Base-by-base conservation (phyloP, 768 basidiomycete genomes). In the Mycena chlorophos region DNA sequence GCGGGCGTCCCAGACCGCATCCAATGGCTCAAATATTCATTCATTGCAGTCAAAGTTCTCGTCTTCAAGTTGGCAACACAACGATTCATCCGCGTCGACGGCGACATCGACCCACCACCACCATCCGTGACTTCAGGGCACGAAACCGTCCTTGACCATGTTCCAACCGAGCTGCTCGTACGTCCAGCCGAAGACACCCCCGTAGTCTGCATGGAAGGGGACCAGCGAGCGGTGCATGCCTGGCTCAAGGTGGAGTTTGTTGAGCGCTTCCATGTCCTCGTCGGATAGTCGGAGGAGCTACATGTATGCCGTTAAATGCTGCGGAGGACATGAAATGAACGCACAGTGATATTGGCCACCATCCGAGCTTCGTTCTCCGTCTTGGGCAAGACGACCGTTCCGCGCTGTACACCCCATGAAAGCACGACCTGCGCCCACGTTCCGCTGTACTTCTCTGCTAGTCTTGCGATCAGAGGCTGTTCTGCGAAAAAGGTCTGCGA, bases 361-460 rank as follows among this genome's bases (percentile, higher is more conserved):
- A 60, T 55, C 22, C 58, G 26, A 17, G 4, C 20, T 46, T 55
- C 40, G 48, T 56, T 30, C 22, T 60, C 51, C 62, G 67, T 80
- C 78, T 86, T 86, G 31, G 86, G 85, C 58, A 87, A 76, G 50
- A 86, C 78, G n/a, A 78, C 75, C 39, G 84, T 78, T 6, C 80
- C 80, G 28, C 82, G 78, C 64, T 86, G 84, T 19, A 81, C 81
- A 5, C 78, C 82, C 87, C 87, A 88, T 59, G 82, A 76, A 17
- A 88, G 70, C 25, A 86, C 64, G 22, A 87, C 77, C 65, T 86
- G 83, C 2, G 84, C 79, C 1, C 71, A 60, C 1, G 74, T 73
- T 19, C 61, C 65, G 25, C 63, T 55, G 49, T 74, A 62, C 54
- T 72, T 71, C n/a, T 67, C 60, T 5, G 78, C 75, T 19, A 80